A percentile compares a stretch with the other conserved stretches of the same genome.
Evolutionary conservation across 2,329 filamentous ascomycete species (phyloP).

Genomic region (Phoma sp.): DNA sequence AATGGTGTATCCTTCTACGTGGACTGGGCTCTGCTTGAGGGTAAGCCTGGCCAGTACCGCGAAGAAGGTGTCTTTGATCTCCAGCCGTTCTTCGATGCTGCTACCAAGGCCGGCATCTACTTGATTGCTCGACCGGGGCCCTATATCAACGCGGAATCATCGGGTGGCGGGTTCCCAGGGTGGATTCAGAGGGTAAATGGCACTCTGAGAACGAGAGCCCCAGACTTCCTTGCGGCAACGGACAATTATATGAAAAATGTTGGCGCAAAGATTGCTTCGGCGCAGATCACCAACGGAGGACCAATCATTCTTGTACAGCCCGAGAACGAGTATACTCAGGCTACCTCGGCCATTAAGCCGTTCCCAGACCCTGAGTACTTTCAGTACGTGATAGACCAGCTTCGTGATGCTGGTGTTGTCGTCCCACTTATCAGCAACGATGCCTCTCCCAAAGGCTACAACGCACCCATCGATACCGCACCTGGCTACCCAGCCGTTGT

Average conservation of each 20-base stretch:
- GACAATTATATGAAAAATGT: slow-evolving; percentile 71
- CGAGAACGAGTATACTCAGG: slow-evolving; percentile 78
- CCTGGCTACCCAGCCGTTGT: slow-evolving; percentile 66
- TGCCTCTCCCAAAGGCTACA: slow-evolving; percentile 62
- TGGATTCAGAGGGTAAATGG: slow-evolving; percentile 77
- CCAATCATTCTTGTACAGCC: slow-evolving; percentile 81
- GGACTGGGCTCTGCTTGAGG: slow-evolving; percentile 80
- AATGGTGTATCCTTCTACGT: slow-evolving; percentile 81
- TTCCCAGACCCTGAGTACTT: slow-evolving; percentile 76
- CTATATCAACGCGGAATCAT: slow-evolving; percentile 80
- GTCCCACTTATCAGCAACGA: slow-evolving; percentile 82
- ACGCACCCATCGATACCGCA: slow-evolving; percentile 50
- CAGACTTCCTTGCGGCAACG: slow-evolving; percentile 70
- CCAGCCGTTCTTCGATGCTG: slow-evolving; percentile 79
- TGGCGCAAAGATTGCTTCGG: slow-evolving; percentile 71
- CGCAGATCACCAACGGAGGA: slow-evolving; percentile 83
- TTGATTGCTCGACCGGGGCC: slow-evolving; percentile 74
- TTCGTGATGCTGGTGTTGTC: slow-evolving; percentile 71
- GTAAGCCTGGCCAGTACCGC: slow-evolving; percentile 72
- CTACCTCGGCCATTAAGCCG: slow-evolving; percentile 54
- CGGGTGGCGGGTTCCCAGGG: slow-evolving; percentile 80
- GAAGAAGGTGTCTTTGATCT: slow-evolving; percentile 76
- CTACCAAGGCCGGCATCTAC: slow-evolving; percentile 76
- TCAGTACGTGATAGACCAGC: slow-evolving; percentile 73
- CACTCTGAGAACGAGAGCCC: slow-evolving; percentile 67